phyloP scores from a whole-genome alignment of 1,284 basidiomycete genomes.

The Tilletia setariae region DNA sequence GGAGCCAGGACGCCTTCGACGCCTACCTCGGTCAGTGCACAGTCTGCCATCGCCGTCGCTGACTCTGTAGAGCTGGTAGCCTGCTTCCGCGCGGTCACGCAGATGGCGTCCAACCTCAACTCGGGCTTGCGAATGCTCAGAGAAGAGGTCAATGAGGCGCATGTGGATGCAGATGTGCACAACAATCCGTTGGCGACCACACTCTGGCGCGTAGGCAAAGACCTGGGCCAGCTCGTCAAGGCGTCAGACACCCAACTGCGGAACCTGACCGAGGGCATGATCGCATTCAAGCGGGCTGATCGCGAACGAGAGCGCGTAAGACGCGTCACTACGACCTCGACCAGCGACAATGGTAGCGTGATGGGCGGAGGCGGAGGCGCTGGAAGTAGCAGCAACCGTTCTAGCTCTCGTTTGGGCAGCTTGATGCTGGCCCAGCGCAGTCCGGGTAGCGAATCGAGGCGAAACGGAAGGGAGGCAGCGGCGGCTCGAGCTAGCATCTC shows the following conservation, averaged over 20 bases:
- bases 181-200: constrained; percentile 7
- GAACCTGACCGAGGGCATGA: constrained; percentile 9
- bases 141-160: constrained; percentile 6
- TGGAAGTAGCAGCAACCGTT: constrained; percentile 7
- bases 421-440: neutral
- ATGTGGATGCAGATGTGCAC: constrained; percentile 10
- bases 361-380: neutral
- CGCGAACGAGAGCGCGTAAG: constrained; percentile 2
- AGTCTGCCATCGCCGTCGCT: neutral
- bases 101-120: constrained; percentile 11
- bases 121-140: constrained; percentile 4
- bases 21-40: neutral
- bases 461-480: neutral
- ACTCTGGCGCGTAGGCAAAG: constrained; percentile 11
- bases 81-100: constrained; percentile 4
- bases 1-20: constrained; percentile 11
- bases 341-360: constrained; percentile 9
- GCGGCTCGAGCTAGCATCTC: constrained; percentile 9
- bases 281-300: constrained; percentile 13
- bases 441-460: neutral
- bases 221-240: constrained; percentile 8
- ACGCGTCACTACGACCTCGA: neutral
- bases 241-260: constrained; percentile 6
- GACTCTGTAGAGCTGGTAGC: constrained; percentile 13
- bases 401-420: constrained; percentile 3